These are phyloP conservation scores for Phytophthora sansomeana DNA, from an alignment of 352 stramenopile species.

Conservation along the genomic window DNA sequence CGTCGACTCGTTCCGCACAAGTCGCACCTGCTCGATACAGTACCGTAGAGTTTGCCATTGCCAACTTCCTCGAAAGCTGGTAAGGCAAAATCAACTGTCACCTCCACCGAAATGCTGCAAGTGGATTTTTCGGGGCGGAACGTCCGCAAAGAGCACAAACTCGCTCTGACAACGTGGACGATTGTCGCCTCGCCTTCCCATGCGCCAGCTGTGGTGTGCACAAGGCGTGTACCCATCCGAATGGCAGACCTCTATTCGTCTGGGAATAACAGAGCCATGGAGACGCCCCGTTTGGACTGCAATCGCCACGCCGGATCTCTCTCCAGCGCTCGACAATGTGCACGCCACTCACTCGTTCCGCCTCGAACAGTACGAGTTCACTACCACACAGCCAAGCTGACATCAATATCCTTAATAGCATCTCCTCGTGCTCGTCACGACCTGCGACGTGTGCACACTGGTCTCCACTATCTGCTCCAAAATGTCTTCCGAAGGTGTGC, in stretches of 20 bases:
- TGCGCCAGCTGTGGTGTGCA: slow-evolving; percentile 16
- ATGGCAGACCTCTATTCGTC: not conserved
- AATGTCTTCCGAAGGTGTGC: slow-evolving; percentile 19
- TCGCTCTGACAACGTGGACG: not conserved
- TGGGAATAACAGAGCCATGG: not conserved
- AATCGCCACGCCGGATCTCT: slow-evolving; percentile 34
- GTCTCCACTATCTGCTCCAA: not conserved
- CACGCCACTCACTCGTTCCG: not conserved
- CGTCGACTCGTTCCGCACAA: slow-evolving; percentile 27
- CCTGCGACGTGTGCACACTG: slow-evolving; percentile 28
- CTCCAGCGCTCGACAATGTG: slow-evolving; percentile 13
- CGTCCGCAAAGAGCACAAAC: slow-evolving; percentile 1
- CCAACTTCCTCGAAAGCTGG: not conserved
- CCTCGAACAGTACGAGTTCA: not conserved
- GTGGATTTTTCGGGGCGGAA: slow-evolving; percentile 32
- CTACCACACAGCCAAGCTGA: not conserved
- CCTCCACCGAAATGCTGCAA: slow-evolving; percentile 27
- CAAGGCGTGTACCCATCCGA: slow-evolving; percentile 15
- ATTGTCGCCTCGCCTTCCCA: slow-evolving; percentile 24
- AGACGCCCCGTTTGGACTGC: slow-evolving; percentile 20
- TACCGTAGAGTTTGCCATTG: too few species aligned
- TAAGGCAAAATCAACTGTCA: not conserved
- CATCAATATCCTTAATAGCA: too few species aligned
- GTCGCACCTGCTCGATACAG: slow-evolving; percentile 6
- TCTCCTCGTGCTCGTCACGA: not conserved